These are phyloP conservation scores for Candida andamanensis DNA, from an alignment of 805 yeast genomes.

Conservation along the genomic window DNA sequence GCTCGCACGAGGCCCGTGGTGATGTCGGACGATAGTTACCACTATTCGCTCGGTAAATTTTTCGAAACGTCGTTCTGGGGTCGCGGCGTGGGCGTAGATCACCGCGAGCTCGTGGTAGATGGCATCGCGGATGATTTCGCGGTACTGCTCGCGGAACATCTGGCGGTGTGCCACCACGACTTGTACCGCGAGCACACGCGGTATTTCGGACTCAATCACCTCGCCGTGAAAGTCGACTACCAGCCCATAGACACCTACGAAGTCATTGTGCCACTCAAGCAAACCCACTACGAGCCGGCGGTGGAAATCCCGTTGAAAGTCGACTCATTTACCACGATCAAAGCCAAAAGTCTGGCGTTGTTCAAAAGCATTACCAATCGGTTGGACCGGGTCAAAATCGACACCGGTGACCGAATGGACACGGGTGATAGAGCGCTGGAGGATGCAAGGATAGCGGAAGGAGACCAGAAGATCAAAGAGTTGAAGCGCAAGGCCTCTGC, in stretches of 20 bases:
- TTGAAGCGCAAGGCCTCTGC: constrained; percentile 47
- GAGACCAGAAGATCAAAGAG: constrained; percentile 52
- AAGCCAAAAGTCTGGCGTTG: constrained; percentile 50
- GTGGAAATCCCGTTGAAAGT: constrained; percentile 64
- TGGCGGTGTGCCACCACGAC: constrained; percentile 69
- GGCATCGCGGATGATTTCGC: too few relatives aligned
- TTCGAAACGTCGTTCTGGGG: constrained; percentile 81
- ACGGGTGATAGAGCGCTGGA: too few relatives aligned
- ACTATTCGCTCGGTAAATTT: constrained; percentile 88
- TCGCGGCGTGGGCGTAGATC: constrained; percentile 16
- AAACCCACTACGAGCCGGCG: constrained; percentile 66
- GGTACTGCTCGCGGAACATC: too few relatives aligned
- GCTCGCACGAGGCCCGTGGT: constrained; percentile 70
- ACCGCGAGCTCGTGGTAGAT: too few relatives aligned
- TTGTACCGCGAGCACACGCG: constrained; percentile 76
- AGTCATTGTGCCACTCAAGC: constrained; percentile 69
- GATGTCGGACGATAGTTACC: constrained; percentile 85
- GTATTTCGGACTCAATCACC: constrained; percentile 76
- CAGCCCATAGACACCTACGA: constrained; percentile 72
- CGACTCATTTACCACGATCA: constrained; percentile 52
- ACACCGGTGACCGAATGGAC: constrained; percentile 64
- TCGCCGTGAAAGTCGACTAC: constrained; percentile 76
- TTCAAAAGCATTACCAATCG: constrained; percentile 71
- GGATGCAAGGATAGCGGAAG: too few relatives aligned
- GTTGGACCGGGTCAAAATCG: constrained; percentile 69